phyloP scores from a whole-genome alignment of 139 green algal genomes.

The Ettlia oleoabundans region DNA sequence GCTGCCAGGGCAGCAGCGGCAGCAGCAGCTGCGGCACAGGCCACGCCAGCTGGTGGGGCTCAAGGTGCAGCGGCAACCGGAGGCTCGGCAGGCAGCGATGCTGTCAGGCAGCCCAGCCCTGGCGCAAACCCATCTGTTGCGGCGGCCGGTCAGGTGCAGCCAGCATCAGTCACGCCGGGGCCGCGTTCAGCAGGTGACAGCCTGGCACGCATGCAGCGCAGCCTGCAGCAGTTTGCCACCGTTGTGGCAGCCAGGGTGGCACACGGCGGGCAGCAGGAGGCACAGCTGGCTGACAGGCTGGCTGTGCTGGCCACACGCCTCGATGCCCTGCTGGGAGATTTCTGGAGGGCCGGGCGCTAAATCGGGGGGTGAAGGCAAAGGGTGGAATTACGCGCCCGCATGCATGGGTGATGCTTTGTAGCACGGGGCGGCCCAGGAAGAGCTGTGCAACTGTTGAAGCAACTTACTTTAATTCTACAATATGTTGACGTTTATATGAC shows the following conservation, averaged over 20 bases:
- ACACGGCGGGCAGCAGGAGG: neutral
- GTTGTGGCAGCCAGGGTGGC: neutral
- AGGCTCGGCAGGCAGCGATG: neutral
- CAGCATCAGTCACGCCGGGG: neutral
- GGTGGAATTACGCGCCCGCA: no score
- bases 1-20: neutral
- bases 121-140: neutral
- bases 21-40: neutral
- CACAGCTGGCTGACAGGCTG: neutral
- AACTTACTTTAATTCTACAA: no score
- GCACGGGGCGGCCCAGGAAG: no score
- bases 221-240: neutral
- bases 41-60: neutral
- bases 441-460: no score
- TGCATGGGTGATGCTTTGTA: no score
- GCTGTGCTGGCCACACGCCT: neutral
- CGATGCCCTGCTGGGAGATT: neutral
- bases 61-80: neutral
- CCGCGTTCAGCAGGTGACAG: neutral
- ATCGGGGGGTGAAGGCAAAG: no score
- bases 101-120: neutral
- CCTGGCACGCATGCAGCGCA: neutral
- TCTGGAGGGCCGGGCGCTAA: neutral
- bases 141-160: neutral
- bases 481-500: no score